Evolutionary conservation across 2,329 filamentous ascomycete species (phyloP), one percentile per base, ranked within the genome.

Genomic region (Fusarium temperatum): DNA sequence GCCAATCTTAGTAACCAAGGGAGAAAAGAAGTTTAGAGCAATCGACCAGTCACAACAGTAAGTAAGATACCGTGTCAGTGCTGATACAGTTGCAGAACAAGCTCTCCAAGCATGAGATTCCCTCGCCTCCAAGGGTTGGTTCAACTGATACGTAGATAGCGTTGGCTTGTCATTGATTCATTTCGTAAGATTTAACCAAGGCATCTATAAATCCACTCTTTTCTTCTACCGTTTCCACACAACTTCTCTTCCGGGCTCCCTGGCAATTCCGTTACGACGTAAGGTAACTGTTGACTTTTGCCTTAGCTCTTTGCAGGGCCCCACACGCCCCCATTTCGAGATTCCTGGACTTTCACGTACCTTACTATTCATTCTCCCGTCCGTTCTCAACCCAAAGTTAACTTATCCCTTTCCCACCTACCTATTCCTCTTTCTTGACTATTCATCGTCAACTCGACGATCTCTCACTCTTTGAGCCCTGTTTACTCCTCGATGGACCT

Each of bases 31-130:
- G 32, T n/a, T 39, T 22, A 28, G 15, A 50, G 22, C 6, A 32
- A 50, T 32, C 22, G 47, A 50, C 15, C 35, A 70, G 55, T 74
- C 78, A 80, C 73, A 76, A 78, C 78, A 41, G 74, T 74, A 66
- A 45, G 75, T 75, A 2, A 18, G 17, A 15, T 36, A 68, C 77
- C 70, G 76, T 70, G 48, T 59, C 68, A 63, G 66, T 70, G 30
- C 48, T 48, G 32, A 54, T 66, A 56, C 51, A 32, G 53, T 39
- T 51, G 22, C 56, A 36, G 44, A 59, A 35, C 47, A 22, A 26
- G 38, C 56, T 41, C 45, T 30, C 26, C 45, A 48, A 59, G 60
- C 45, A 45, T 68, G 53, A 36, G 56, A 61, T 55, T 51, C 30
- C 13, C 30, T 66, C 35, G 28, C 32, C n/a, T 53, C 51, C 41